Evolutionary conservation across 495 filamentous ascomycete species (phyloP), one percentile per base, ranked within the genome.

Genomic region (Penicillium subrubescens): DNA sequence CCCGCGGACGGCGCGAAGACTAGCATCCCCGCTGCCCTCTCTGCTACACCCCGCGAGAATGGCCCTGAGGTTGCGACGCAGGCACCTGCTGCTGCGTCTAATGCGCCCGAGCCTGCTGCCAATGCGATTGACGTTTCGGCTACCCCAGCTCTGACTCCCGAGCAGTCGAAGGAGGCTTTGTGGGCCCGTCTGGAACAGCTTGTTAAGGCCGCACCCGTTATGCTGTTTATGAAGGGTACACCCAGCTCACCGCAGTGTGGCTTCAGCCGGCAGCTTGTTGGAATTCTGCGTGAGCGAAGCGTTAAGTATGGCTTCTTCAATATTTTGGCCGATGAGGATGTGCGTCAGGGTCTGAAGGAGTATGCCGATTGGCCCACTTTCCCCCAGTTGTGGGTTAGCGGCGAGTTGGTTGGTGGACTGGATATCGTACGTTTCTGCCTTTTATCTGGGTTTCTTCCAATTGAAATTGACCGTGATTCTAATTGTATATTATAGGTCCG

Each of bases 241-340:
- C 95, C 95, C 0, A 91, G 88, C 67, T 84, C 87, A 60, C 95
- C 95, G 8, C 93, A 97, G 78, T 99, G 95, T 74, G 95, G 95
- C 3, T 99, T 97, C 81, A 95, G 91, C 65, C 84, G 94, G 58
- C 92, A 97, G 79, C 73, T 96, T 41, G 96, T 98, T 17, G 87
- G 82, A 3, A 82, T 98, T 39, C 79, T 98, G 61, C 87, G 95
- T 61, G 93, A 97, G 81, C 87, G 89, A 62, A 89, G 89, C 56
- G 90, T 99, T 41, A 90, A 94, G 73, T 99, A 98, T 77, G 96
- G 95, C 8, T 98, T 98, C 84, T 99, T 99, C 80, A 98, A 99
- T 72, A 98, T 96, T 66, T 78, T 99, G 59, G 95, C 95, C 65
- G 95, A 99, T 76, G 95, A 99, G 70, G 95, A 97, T 67, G 96